Conservation (phyloP, 768 basidiomycete genomes). For the Brasilioporus rufonigricans region DNA sequence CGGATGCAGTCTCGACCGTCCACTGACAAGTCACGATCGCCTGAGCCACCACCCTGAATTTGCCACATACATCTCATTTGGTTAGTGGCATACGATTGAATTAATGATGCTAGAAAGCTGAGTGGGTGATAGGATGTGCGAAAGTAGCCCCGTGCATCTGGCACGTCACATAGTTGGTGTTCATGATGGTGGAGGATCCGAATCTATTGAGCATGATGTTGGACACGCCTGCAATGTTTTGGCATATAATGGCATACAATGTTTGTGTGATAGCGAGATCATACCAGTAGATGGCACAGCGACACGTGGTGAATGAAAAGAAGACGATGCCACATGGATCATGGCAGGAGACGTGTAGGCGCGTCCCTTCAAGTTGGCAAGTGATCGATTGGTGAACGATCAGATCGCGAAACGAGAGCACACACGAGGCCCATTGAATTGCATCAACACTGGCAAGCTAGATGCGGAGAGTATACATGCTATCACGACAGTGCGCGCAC, state of each 20-base stretch:
- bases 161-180: slow-evolving; percentile 5
- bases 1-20: slow-evolving; percentile 45
- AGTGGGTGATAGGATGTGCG: slow-evolving; percentile 10
- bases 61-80: slow-evolving; percentile 14
- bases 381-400: slow-evolving; percentile 18
- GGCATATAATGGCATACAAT: neutral
- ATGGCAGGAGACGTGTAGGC: slow-evolving; percentile 20
- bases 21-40: slow-evolving; percentile 41
- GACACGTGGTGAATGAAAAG: slow-evolving; percentile 16
- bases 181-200: slow-evolving; percentile 10
- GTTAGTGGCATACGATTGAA: slow-evolving; percentile 12
- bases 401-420: slow-evolving; percentile 17
- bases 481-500: neutral
- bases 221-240: slow-evolving; percentile 17
- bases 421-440: slow-evolving; percentile 27
- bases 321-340: slow-evolving; percentile 19
- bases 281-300: neutral
- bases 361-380: slow-evolving; percentile 4
- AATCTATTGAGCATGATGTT: slow-evolving; percentile 18
- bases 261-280: slow-evolving; percentile 1
- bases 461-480: slow-evolving; percentile 6
- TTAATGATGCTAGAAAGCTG: slow-evolving; percentile 5
- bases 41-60: slow-evolving; percentile 37
- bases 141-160: slow-evolving; percentile 2
- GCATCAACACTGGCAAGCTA: slow-evolving; percentile 3